A percentile compares a stretch with the other conserved stretches of the same genome.
Conservation (phyloP, 1,284 basidiomycete genomes). For the Cryptococcus maquisensis region DNA sequence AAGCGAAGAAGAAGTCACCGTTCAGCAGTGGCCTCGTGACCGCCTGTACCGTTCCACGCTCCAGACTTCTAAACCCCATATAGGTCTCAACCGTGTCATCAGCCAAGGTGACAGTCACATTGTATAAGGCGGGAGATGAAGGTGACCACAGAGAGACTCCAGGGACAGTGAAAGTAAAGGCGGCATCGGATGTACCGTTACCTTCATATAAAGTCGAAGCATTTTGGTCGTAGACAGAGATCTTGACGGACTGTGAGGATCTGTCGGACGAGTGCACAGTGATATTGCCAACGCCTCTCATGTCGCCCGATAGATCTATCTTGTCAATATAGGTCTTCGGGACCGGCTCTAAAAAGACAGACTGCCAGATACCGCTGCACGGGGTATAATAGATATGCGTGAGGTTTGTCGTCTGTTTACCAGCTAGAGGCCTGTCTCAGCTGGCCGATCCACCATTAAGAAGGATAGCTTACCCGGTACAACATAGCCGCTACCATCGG, state of each 20-base stretch:
- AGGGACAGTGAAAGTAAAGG: constrained; percentile 12
- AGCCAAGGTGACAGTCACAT: too few species aligned
- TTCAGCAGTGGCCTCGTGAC: constrained; percentile 10
- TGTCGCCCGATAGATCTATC: constrained; percentile 15
- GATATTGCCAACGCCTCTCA: constrained; percentile 14
- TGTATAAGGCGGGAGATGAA: too few species aligned
- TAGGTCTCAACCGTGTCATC: too few species aligned
- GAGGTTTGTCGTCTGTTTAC: constrained; percentile 18
- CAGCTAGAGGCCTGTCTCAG: constrained; percentile 1
- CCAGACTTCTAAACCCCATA: constrained; percentile 4
- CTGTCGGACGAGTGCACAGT: background rate
- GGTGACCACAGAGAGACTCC: constrained; percentile 6
- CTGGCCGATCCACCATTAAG: background rate
- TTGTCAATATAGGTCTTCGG: constrained; percentile 10
- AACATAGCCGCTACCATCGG: constrained; percentile 7
- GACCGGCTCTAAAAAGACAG: constrained; percentile 22
- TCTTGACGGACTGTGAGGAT: background rate
- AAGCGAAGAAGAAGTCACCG: constrained; percentile 16
- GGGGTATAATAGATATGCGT: constrained; percentile 25
- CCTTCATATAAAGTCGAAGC: constrained; percentile 1
- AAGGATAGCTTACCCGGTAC: constrained; percentile 10
- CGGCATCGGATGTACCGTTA: constrained; percentile 3
- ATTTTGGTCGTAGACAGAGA: constrained; percentile 4
- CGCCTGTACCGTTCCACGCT: constrained; percentile 5
- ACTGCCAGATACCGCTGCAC: constrained; percentile 23